Evolutionary conservation across 1,284 basidiomycete genomes (phyloP).

Genomic region (Mrakiaceae sp.): DNA sequence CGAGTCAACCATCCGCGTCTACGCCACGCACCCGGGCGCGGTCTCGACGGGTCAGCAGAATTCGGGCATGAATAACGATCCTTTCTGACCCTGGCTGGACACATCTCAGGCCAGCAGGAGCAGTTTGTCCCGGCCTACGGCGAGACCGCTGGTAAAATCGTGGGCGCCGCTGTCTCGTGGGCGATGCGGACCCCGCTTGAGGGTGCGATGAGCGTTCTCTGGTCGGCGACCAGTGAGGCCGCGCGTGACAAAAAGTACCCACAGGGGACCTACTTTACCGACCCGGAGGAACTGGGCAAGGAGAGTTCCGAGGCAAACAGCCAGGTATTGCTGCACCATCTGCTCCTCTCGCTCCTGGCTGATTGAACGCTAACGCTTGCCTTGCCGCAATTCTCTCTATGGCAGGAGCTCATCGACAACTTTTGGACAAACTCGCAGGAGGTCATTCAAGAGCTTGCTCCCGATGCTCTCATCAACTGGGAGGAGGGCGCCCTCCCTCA

Average conservation of each 20-base stretch:
- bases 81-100: neutral
- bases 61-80: neutral
- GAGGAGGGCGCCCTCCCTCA: neutral
- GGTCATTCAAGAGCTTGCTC: conserved; percentile 19
- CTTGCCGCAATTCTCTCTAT: no score
- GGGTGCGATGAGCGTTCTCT: conserved; percentile 17
- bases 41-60: conserved; percentile 1
- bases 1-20: conserved; percentile 23
- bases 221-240: conserved; percentile 15
- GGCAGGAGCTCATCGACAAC: conserved; percentile 22
- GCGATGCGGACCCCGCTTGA: conserved; percentile 18
- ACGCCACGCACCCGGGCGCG: conserved; percentile 30
- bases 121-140: conserved; percentile 22
- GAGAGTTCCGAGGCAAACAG: conserved; percentile 19
- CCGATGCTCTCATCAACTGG: neutral
- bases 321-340: neutral
- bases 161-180: conserved; percentile 11
- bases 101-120: conserved; percentile 18
- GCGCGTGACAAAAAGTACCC: conserved; percentile 15
- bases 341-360: no score
- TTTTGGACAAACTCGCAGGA: conserved; percentile 17
- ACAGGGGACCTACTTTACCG: conserved; percentile 19
- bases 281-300: conserved; percentile 15
- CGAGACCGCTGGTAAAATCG: conserved; percentile 12
- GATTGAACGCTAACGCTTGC: no score